A percentile compares a stretch with the other conserved stretches of the same genome.
These are phyloP conservation scores for Dalbergia cultrata DNA, from an alignment of 306 rosid genomes.

Conservation along the genomic window DNA sequence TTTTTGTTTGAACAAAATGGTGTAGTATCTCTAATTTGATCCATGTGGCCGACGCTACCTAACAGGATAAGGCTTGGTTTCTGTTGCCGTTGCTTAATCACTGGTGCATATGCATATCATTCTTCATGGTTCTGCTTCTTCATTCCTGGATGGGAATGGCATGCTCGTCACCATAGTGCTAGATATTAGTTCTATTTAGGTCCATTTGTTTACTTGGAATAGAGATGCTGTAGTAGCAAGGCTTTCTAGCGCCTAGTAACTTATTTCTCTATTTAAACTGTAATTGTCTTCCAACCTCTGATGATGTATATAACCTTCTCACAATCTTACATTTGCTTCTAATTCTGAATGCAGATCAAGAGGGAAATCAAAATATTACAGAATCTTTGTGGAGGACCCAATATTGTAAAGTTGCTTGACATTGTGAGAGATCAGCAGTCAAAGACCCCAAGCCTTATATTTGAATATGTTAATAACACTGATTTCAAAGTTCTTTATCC, in stretches of 20 bases:
- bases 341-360: slow-evolving; percentile 73
- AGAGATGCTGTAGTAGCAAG: background rate
- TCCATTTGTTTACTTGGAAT: slow-evolving; percentile 34
- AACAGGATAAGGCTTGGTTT: background rate
- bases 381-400: slow-evolving; percentile 95
- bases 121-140: background rate
- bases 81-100: background rate
- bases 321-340: slow-evolving; percentile 25
- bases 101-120: background rate
- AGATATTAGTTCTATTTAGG: slow-evolving; percentile 5
- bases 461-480: slow-evolving; percentile 89
- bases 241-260: background rate
- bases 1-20: background rate
- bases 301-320: slow-evolving; percentile 3
- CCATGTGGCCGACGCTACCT: background rate
- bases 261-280: slow-evolving; percentile 1
- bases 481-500: slow-evolving; percentile 95
- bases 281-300: background rate
- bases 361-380: slow-evolving; percentile 95
- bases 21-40: background rate
- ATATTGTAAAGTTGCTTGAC: slow-evolving; percentile 90
- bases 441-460: slow-evolving; percentile 90
- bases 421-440: slow-evolving; percentile 97
- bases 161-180: slow-evolving; percentile 17
- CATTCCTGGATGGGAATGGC: slow-evolving; percentile 10